Conservation (phyloP, 768 basidiomycete genomes). For the Lactifluus pinguis region DNA sequence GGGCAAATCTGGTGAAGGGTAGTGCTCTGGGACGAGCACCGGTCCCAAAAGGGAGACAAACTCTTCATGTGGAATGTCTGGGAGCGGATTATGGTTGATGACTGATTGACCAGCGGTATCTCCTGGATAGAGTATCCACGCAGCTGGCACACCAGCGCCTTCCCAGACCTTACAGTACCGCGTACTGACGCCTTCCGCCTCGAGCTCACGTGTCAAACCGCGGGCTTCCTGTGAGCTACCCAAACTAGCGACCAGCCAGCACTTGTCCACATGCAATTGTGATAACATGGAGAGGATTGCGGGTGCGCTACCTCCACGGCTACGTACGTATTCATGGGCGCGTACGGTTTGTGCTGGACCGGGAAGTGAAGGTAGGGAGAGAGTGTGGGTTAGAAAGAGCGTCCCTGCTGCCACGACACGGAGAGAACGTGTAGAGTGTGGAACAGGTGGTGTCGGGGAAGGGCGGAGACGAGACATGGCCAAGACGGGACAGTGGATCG, state of each 20-base stretch:
- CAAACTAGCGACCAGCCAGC: conserved; percentile 65
- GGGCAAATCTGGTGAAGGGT: conserved; percentile 31
- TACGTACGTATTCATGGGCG: conserved; percentile 59
- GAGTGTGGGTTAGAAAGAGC: conserved; percentile 68
- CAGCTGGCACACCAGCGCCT: conserved; percentile 62
- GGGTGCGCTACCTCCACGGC: conserved; percentile 65
- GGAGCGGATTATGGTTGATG: conserved; percentile 81
- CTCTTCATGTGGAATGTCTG: conserved; percentile 81
- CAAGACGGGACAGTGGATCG: background rate
- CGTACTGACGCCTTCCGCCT: conserved; percentile 58
- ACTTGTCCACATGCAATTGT: conserved; percentile 57
- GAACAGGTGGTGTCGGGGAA: conserved; percentile 9
- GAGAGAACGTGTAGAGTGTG: conserved; percentile 30
- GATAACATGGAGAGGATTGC: conserved; percentile 62
- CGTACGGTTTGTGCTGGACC: conserved; percentile 48
- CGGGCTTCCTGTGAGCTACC: conserved; percentile 63
- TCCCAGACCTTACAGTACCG: conserved; percentile 68
- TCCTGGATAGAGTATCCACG: conserved; percentile 71
- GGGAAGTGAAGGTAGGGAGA: conserved; percentile 54
- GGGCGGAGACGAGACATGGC: conserved; percentile 25
- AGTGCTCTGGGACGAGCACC: conserved; percentile 77
- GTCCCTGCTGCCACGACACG: conserved; percentile 76
- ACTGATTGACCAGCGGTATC: conserved; percentile 57
- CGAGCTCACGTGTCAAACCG: conserved; percentile 54
- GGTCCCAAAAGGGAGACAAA: conserved; percentile 74